Conservation (phyloP, 805 yeast species). For the Tetrapisispora fleetii region DNA sequence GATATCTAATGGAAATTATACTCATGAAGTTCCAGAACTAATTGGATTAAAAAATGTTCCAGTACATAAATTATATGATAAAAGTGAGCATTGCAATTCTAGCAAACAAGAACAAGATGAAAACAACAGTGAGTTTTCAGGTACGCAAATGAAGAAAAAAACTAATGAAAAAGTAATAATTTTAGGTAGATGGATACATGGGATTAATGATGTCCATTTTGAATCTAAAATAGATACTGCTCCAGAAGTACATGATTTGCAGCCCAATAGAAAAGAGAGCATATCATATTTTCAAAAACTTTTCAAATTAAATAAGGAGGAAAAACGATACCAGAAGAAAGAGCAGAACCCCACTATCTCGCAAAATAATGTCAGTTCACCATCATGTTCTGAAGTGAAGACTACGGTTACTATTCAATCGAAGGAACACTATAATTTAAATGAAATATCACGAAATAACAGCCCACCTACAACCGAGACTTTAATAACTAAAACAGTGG, state of each 20-base stretch:
- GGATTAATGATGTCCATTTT: background rate
- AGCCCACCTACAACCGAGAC: background rate
- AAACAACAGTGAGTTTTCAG: background rate
- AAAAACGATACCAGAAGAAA: background rate
- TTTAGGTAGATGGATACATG: background rate
- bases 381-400: background rate
- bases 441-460: background rate
- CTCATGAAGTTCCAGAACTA: no score
- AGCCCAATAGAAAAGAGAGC: background rate
- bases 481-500: constrained; percentile 22
- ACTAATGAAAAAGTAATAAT: background rate
- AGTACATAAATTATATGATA: background rate
- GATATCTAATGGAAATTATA: no score
- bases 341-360: background rate
- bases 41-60: no score
- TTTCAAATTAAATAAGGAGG: background rate
- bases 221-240: background rate
- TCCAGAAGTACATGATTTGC: background rate
- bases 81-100: background rate
- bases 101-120: background rate
- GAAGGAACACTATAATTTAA: background rate
- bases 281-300: background rate
- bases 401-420: background rate
- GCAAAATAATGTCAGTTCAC: background rate
- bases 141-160: background rate